phyloP scores from a whole-genome alignment of 2,329 filamentous ascomycete genomes.

The Nemania serpens region DNA sequence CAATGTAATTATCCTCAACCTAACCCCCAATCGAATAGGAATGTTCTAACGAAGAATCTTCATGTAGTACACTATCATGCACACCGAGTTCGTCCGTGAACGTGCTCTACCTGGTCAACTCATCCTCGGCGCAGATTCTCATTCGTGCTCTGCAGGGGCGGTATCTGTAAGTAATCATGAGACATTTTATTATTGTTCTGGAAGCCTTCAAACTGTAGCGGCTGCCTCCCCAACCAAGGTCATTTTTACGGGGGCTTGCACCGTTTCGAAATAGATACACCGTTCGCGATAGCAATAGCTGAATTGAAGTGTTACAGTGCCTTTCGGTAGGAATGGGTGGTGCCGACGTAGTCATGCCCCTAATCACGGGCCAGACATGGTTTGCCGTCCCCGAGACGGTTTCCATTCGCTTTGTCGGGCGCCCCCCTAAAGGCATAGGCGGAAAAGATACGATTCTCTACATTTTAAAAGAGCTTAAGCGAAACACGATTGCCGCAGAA shows the following conservation, averaged over 20 bases:
- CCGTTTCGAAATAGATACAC: no score
- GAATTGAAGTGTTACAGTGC: slow-evolving; percentile 22
- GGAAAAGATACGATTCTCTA: slow-evolving; percentile 54
- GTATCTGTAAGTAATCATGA: slow-evolving; percentile 33
- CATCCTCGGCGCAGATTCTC: slow-evolving; percentile 50
- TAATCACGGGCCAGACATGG: slow-evolving; percentile 54
- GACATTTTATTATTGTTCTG: no score
- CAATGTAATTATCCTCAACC: slow-evolving; percentile 18
- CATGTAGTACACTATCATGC: slow-evolving; percentile 47
- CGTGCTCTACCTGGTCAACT: slow-evolving; percentile 51
- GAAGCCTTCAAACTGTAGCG: no score
- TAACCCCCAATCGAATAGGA: no score
- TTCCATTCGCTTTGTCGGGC: slow-evolving; percentile 46
- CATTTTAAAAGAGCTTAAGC: slow-evolving; percentile 48
- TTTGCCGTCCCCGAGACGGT: slow-evolving; percentile 51
- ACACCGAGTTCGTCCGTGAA: slow-evolving; percentile 52
- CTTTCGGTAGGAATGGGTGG: slow-evolving; percentile 52
- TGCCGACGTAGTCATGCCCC: slow-evolving; percentile 50
- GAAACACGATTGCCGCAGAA: slow-evolving; percentile 51
- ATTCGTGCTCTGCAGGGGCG: slow-evolving; percentile 51
- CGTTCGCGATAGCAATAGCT: background rate
- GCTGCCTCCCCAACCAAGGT: no score
- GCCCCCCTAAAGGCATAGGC: slow-evolving; percentile 44
- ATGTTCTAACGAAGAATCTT: background rate
- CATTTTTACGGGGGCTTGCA: no score